Base-by-base conservation (phyloP, 106 monocot species). In the Apostasia shenzhenica region DNA sequence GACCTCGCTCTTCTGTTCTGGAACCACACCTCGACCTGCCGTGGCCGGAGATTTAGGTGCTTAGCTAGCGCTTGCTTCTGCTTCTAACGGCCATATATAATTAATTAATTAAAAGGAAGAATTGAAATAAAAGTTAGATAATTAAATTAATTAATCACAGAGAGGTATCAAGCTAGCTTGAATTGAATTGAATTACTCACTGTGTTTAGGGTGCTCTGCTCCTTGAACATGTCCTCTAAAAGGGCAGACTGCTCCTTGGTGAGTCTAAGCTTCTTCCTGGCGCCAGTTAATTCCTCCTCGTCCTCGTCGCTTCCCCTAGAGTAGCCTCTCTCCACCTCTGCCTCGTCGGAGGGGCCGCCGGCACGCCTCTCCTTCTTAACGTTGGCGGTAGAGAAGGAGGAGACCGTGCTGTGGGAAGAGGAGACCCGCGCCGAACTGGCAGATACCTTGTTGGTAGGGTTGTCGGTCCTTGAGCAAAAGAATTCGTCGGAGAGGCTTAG, bases 401-500 rank as follows among this genome's bases (percentile, higher is more conserved):
- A 69, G 37, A 80, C 71, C 3, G 73, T 38, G 74, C 87, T 88
- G 50, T 77, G 77, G 9, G 81, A 81, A 3, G 84, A 70, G 4
- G 75, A 76, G 44, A 59, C 43, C 39, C 63, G 11, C 1, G 61
- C 45, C 54, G 42, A 14, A n/a, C 47, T 55, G 37, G 37, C 2
- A 4, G 41, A 64, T 7, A 64, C 47, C 2, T 11, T 72, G 1
- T 1, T n/a, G 2, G 44, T 12, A 40, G 9, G 5, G 14, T 50
- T 14, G 2, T 47, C 48, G 40, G 60, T 59, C 42, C 62, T 39
- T 10, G 57, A 53, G 2, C 58, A 67, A 26, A 55, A 6, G n/a
- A 39, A 50, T 9, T 60, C 74, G 45, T 88, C 81, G 45, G 84
- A 72, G 58, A 85, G 70, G 71, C 82, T 82, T 26, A 85, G 59